Evolutionary conservation across 1,284 basidiomycete genomes (phyloP), one percentile per base, ranked within the genome.

Genomic region (Ceratobasidium sp.): DNA sequence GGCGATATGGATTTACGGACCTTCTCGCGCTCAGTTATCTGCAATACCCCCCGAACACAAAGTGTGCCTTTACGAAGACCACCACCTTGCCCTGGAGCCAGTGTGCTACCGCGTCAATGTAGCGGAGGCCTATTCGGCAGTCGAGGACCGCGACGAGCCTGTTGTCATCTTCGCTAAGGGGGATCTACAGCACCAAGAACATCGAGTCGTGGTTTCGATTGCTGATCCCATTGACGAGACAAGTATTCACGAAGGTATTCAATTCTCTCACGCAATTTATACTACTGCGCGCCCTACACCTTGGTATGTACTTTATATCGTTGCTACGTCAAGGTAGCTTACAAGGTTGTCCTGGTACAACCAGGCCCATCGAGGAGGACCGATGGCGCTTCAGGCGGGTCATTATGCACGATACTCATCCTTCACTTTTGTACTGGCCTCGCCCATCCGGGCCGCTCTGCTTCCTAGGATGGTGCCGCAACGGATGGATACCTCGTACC

Each of bases 391-490:
- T 44, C 44, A 47, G 41, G 19, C 41, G 29, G 19, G 44, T 63
- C 7, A 29, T 63, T 19, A 63, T 63, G 60, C 60, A 63, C 22
- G 60, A 63, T 45, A 63, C 60, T 15, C 60, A 63, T 47, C 60
- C 60, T 7, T n/a, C 47, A 15, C 44, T 63, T 44, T 63, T 41
- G 22, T 63, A 63, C 22, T 63, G n/a, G 33, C 60, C 60, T 7
- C 17, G 6, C n/a, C 8, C 27, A 51, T 51, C 50, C 5, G 24
- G 19, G 6, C 19, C 27, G 15, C 27, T 22, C 9, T n/a, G 51
- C 24, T 53, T 41, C 36, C 4, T 22, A 22, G n/a, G 51, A 53
- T 22, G 51, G 41, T 45, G 22, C 22, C 19, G 15, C 8, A 11
- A 36, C 1, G 60, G 33, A 22, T 63, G 60, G 60, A 14, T 47